Evolutionary conservation across 257 asterid genomes (phyloP), one percentile per base, ranked within the genome.

Genomic region (Solanum habrochaites): DNA sequence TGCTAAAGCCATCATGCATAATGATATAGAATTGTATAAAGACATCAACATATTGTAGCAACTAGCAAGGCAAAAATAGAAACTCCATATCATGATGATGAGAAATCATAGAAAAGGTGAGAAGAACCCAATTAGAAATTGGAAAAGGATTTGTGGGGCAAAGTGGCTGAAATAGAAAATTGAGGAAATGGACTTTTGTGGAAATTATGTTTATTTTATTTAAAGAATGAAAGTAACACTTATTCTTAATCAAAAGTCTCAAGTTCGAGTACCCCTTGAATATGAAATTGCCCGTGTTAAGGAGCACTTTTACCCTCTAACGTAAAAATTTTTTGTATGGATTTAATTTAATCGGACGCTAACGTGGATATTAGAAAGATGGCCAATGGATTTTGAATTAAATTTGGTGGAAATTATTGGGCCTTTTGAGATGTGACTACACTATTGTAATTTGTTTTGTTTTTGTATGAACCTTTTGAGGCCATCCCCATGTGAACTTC

Each of bases 401-500:
- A 84, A 40, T 84, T 80, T 66, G 4, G 60, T 85, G 47, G 85
- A 90, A 73, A 86, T 82, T 64, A 40, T 56, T 45, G 72, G 86
- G 89, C 81, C 62, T 72, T 72, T 86, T 73, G 12, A 60, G 92
- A 91, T 88, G 90, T 87, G 94, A 91, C 94, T 64, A 58, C 91
- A 93, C 90, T 1, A 74, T 60, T 86, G 73, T 80, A 47, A 80
- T 27, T 56, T 45, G 84, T 80, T 43, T 80, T 80, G 29, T 18
- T 47, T 80, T 18, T 47, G 43, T 47, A 16, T 64, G 85, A 86
- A 82, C 52, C 82, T 39, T 47, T 69, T 18, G 45, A 74, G 89
- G 81, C 90, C 91, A 86, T 87, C 85, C 42, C 88, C 96, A 93
- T 89, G 92, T 92, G 93, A 83, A 37, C 42, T 56, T 74, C 86